Evolutionary conservation across 257 asterid species (phyloP), one percentile per base, ranked within the genome.

Genomic region (Anisodus acutangulus): DNA sequence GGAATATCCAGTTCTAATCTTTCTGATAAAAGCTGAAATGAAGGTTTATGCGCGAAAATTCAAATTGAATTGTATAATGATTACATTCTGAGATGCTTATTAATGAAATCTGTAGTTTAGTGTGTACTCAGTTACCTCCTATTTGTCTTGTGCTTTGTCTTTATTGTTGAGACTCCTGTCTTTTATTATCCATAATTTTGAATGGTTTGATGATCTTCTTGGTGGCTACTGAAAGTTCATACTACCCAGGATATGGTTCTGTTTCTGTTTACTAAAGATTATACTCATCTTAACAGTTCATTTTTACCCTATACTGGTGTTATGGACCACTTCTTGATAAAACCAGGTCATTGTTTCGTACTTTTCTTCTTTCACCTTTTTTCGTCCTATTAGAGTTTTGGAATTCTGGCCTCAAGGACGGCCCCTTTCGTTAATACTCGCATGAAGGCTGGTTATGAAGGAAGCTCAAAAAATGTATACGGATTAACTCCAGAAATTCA

Each of bases 111-210:
- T 89, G 89, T 90, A 83, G 37, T 64, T 80, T 80, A 87, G 85
- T 81, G 84, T 31, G 35, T 71, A 85, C 79, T 78, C 79, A 84
- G 58, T 60, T 84, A 35, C 79, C 83, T 81, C 71, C 68, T 64
- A 81, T 87, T 85, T 87, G 90, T 90, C 93, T 88, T 84, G 87
- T 85, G 80, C 85, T 68, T 83, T 85, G 88, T 84, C 86, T 86
- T 57, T 58, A 60, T 83, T 43, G 57, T 66, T 83, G 78, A 64
- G 53, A 49, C 54, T 35, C 19, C 64, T 86, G 92, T 88, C 93
- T 83, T 31, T 79, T 82, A 13, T 84, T 83, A 84, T 84, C 72
- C 87, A 74, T 43, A 81, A 70, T 70, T 83, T 59, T 80, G 83
- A 87, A 82, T 68, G 26, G 59, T 59, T 79, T 31, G 35, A 31